Evolutionary conservation across 2,329 filamentous ascomycete genomes (phyloP).

Genomic region (Rasamsonia emersonii): DNA sequence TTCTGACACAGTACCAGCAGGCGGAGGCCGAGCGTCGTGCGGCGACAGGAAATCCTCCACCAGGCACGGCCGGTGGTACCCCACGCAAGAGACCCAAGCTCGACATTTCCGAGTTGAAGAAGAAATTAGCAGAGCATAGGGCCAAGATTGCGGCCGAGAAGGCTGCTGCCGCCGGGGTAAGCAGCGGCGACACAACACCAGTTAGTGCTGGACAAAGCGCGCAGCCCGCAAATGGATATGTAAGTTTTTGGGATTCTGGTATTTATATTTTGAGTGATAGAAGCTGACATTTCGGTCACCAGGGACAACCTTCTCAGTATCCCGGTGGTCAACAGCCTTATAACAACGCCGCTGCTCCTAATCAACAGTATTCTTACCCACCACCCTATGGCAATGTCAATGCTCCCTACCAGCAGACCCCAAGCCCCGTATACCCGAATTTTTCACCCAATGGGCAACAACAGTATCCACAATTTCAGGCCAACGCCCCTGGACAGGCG

Average conservation of each 20-base stretch:
- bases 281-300: conserved; percentile 8
- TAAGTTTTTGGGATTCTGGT: conserved; percentile 38
- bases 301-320: conserved; percentile 37
- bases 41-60: conserved; percentile 72
- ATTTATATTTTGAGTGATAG: too few species aligned
- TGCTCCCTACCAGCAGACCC: conserved; percentile 35
- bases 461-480: conserved; percentile 25
- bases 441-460: conserved; percentile 29
- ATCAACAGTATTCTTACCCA: conserved; percentile 30
- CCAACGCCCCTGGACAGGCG: conserved; percentile 19
- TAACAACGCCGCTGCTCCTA: conserved; percentile 32
- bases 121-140: conserved; percentile 68
- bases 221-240: conserved; percentile 48
- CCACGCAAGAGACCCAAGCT: conserved; percentile 57
- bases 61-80: conserved; percentile 46
- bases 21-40: conserved; percentile 74
- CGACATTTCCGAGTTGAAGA: conserved; percentile 70
- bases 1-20: conserved; percentile 77
- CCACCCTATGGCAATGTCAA: conserved; percentile 34
- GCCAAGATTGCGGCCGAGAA: conserved; percentile 56
- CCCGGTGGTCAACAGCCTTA: conserved; percentile 38
- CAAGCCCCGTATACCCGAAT: conserved; percentile 28
- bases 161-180: conserved; percentile 45
- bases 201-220: conserved; percentile 39
- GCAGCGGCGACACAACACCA: conserved; percentile 52